phyloP scores from a whole-genome alignment of 257 asterid genomes.

The Rhazya stricta region DNA sequence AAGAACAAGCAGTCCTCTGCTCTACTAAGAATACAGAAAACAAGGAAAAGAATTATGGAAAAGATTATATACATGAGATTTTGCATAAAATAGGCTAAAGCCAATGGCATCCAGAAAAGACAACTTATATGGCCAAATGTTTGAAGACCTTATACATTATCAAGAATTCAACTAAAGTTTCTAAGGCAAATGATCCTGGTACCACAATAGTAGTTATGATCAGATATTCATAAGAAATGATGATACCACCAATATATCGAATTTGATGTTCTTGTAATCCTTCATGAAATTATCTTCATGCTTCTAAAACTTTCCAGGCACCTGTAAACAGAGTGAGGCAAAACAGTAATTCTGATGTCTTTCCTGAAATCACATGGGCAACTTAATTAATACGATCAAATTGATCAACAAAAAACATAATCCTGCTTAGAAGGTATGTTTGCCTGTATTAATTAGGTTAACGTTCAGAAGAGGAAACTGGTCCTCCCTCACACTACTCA shows the following conservation, averaged over 20 bases:
- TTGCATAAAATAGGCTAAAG: too few species aligned
- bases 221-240: neutral
- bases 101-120: too few species aligned
- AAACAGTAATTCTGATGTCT: neutral
- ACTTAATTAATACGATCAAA: neutral
- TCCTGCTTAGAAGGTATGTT: neutral
- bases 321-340: neutral
- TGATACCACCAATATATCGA: neutral
- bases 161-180: too few species aligned
- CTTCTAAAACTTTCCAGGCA: neutral
- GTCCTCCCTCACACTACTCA: neutral
- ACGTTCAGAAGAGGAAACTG: neutral
- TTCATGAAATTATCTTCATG: neutral
- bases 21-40: too few species aligned
- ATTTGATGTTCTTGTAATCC: neutral
- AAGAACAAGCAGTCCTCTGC: too few species aligned
- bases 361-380: neutral
- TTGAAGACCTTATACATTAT: too few species aligned
- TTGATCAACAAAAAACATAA: neutral
- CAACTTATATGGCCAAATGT: too few species aligned
- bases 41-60: too few species aligned
- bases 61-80: too few species aligned
- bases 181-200: neutral
- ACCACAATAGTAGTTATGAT: neutral
- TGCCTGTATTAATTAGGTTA: neutral